Base-by-base conservation (phyloP, 225 moss, liverwort and hornwort species). In the Marchantia paleacea region DNA sequence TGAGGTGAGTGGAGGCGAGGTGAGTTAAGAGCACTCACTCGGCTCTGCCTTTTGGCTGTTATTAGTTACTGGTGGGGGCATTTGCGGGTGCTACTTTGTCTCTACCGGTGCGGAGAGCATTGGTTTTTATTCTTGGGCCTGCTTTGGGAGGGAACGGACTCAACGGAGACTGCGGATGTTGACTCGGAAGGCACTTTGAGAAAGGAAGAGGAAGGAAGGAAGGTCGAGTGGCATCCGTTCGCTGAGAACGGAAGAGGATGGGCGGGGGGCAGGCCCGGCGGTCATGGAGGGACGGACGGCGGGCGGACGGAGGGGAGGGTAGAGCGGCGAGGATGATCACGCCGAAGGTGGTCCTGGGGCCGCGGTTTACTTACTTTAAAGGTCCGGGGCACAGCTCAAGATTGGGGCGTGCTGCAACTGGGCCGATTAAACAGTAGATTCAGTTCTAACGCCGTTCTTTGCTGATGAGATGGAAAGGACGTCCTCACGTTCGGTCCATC, bases 401-500 rank as follows among this genome's bases (percentile, higher is more conserved):
- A 31, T n/a, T n/a, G 69, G 10, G 69, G 39, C 69, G 39, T 69
- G 69, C 0, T 69, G 69, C 69, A 70, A 48, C 48, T 70, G 39
- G 69, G 47, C 69, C 19, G 39, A 29, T 19, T 30, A 9, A 9
- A 70, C 69, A 18, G 69, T 47, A 9, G 47, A 70, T 20, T 70
- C 69, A 16, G 18, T 70, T 12, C 39, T 48, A 49, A 16, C 48
- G 69, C 69, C 69, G 69, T 49, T 20, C 9, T 47, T 70, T 49
- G 47, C 69, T 70, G 69, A 70, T 48, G 69, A 7, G 48, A 49
- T 48, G 69, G 69, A 48, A 70, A 70, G 69, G 69, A 19, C 28
- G 39, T 49, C 28, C 52, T n/a, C 73, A 73, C 73, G 73, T 73
- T 52, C 25, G 52, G 24, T 8, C 26, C 73, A 73, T 25, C 73